A percentile compares a stretch with the other conserved stretches of the same genome.
phyloP scores from a whole-genome alignment of 148 eudicot species.

The Chenopodium formosanum region DNA sequence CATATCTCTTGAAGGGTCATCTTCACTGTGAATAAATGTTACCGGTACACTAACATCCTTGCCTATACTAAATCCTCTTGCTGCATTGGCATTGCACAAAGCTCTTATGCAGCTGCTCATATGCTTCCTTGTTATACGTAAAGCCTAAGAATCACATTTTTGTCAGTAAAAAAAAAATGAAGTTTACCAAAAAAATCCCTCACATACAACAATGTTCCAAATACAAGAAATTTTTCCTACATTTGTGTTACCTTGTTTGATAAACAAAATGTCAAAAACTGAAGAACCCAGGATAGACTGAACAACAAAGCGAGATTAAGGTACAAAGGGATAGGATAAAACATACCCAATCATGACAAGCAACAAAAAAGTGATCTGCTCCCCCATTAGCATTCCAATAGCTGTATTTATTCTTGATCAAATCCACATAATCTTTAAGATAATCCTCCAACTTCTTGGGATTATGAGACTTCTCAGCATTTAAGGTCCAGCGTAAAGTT shows the following conservation, averaged over 20 bases:
- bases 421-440: conserved; percentile 47
- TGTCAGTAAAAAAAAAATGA: conserved; percentile 25
- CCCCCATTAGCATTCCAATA: conserved; percentile 68
- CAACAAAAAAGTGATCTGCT: conserved; percentile 78
- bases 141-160: conserved; percentile 35
- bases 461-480: conserved; percentile 31
- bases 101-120: conserved; percentile 61
- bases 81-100: conserved; percentile 74
- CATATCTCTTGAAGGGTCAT: conserved; percentile 50
- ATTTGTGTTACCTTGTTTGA: no score
- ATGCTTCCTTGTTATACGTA: conserved; percentile 40
- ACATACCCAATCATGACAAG: conserved; percentile 90
- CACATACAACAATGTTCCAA: no score
- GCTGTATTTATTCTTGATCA: conserved; percentile 49
- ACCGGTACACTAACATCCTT: conserved; percentile 71
- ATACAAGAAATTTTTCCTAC: no score
- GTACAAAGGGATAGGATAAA: conserved; percentile 1
- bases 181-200: background rate
- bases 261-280: no score
- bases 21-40: conserved; percentile 54
- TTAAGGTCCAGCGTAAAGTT: conserved; percentile 48
- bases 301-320: no score
- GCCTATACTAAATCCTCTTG: conserved; percentile 67
- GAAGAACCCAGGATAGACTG: no score
- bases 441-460: conserved; percentile 43